A percentile compares a stretch with the other conserved stretches of the same genome.
These are phyloP conservation scores for Lomentospora prolificans DNA, from an alignment of 2,329 filamentous ascomycete species.

Conservation along the genomic window DNA sequence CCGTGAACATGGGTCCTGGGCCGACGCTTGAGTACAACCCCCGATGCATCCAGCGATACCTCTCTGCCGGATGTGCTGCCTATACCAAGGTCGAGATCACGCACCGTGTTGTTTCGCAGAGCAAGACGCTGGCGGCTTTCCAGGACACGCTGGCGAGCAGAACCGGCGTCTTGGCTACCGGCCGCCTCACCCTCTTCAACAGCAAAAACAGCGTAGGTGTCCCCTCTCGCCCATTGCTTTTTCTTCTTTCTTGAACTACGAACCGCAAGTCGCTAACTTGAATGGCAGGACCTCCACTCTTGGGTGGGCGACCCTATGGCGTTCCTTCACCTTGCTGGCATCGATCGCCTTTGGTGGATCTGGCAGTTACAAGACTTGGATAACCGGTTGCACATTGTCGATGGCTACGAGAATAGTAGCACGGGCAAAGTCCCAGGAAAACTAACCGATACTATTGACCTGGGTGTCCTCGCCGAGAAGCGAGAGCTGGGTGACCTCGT, in stretches of 20 bases:
- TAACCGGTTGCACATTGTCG: neutral
- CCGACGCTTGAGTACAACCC: conserved; percentile 27
- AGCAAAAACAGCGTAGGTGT: conserved; percentile 5
- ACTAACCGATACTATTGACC: conserved; percentile 8
- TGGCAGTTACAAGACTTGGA: conserved; percentile 12
- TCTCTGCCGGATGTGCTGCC: conserved; percentile 14
- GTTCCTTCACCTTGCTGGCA: conserved; percentile 22
- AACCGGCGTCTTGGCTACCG: conserved; percentile 22
- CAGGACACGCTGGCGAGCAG: conserved; percentile 6
- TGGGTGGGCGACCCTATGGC: conserved; percentile 27
- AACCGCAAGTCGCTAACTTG: neutral
- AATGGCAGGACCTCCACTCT: conserved; percentile 20
- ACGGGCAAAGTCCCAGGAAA: too few relatives aligned
- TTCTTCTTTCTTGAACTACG: neutral
- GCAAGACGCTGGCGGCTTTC: conserved; percentile 10
- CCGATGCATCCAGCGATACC: conserved; percentile 29
- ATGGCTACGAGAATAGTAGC: neutral
- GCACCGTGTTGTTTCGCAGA: conserved; percentile 10
- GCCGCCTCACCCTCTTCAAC: conserved; percentile 33
- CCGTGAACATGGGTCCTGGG: conserved; percentile 29
- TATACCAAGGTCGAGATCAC: conserved; percentile 17
- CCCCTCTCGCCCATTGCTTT: neutral
- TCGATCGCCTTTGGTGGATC: conserved; percentile 14
- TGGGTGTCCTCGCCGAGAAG: conserved; percentile 4
- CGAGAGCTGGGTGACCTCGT: conserved; percentile 4